Base-by-base conservation (phyloP, 2,329 filamentous ascomycete species). In the Trichoderma lentiforme region DNA sequence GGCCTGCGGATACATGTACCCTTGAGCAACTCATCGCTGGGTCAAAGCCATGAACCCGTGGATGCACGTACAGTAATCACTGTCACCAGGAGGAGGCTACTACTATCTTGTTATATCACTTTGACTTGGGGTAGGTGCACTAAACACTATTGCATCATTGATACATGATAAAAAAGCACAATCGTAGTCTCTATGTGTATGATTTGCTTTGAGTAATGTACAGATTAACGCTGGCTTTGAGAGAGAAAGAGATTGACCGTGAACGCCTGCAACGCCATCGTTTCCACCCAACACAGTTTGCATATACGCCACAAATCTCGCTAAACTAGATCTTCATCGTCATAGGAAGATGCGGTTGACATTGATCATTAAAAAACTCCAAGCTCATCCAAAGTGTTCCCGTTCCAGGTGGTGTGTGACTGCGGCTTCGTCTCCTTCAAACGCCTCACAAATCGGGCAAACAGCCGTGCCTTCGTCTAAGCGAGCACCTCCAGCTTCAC, bases 381-480 rank as follows among this genome's bases (percentile, higher is more conserved):
- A 8, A 4, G 4, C 21, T 68, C 24, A 72, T n/a, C 64, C 75
- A 64, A 82, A 71, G 72, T 83, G 81, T 58, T 77, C 74, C 30
- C 74, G 74, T 24, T 83, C 87, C 72, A 93, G 89, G 76, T 93
- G 91, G 79, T 91, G 86, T 11, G 88, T 87, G 11, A 93, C 90
- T 9, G 91, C 91, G 1, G 83, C 82, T 76, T 91, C 91, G 74
- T 93, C 91, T 1, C 91, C 91, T 74, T 91, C 86, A 78, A 93
- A 93, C 0, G 77, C 80, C 3, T 84, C 85, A 77, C 91, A 93
- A 1, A 93, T 88, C 0, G 91, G 91, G 78, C 91, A 93, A 6
- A 80, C 84, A 6, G 79, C 75, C 4, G 71, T 73, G 21, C 60
- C 63, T 65, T 56, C 58, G 3, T 26, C 26, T 2, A 53, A 21